These are phyloP conservation scores for Juncus effusus DNA, from an alignment of 176 grass and related monocot species.

Conservation along the genomic window DNA sequence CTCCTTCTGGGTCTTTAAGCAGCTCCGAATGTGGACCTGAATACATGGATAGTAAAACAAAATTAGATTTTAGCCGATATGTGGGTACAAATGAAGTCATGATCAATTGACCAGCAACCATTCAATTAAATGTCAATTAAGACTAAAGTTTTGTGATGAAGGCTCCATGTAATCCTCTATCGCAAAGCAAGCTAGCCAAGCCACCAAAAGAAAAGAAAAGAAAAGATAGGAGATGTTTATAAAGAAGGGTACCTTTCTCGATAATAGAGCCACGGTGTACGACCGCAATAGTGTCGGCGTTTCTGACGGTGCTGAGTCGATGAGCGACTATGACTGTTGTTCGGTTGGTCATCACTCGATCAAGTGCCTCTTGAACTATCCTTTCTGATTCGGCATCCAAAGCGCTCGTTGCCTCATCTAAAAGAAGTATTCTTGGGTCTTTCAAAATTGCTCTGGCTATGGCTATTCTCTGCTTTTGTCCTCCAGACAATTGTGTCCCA, in stretches of 20 bases:
- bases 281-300: conserved; percentile 73
- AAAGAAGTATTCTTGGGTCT: conserved; percentile 78
- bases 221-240: conserved; percentile 1
- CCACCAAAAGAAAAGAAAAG: neutral
- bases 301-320: conserved; percentile 72
- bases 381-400: conserved; percentile 80
- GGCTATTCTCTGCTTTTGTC: conserved; percentile 95
- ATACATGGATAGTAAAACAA: conserved; percentile 17
- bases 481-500: conserved; percentile 81
- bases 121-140: neutral
- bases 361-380: conserved; percentile 84
- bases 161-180: too few relatives aligned
- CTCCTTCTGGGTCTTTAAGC: conserved; percentile 65
- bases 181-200: too few relatives aligned
- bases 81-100: too few relatives aligned
- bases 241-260: conserved; percentile 60
- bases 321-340: conserved; percentile 88
- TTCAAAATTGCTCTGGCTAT: conserved; percentile 92
- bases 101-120: too few relatives aligned
- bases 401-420: conserved; percentile 91
- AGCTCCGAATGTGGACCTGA: conserved; percentile 71
- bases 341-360: conserved; percentile 73
- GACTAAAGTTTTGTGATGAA: too few relatives aligned
- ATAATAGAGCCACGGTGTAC: conserved; percentile 75
- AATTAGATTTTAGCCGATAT: too few relatives aligned